A percentile compares a stretch with the other conserved stretches of the same genome.
Conservation (phyloP, 2,329 filamentous ascomycete species). For the Pseudocercospora crystallina region DNA sequence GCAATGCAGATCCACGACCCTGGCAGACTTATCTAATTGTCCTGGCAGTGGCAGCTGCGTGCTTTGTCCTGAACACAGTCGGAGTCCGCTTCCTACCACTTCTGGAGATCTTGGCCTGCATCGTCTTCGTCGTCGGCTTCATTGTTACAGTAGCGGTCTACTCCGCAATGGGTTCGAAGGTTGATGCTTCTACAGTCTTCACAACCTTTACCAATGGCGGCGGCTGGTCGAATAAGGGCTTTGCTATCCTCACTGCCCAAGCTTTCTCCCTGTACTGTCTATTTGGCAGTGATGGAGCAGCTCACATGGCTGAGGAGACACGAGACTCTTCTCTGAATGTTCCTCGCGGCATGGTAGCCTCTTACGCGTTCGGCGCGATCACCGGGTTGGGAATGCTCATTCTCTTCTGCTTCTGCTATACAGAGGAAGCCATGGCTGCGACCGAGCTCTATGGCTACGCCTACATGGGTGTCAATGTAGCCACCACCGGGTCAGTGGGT, state of each 20-base stretch:
- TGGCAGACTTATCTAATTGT: constrained; percentile 1
- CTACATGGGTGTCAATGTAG: constrained; percentile 9
- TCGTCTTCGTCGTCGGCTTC: constrained; percentile 16
- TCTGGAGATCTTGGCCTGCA: constrained; percentile 21
- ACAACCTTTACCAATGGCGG: constrained; percentile 24
- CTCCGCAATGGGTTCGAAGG: constrained; percentile 23
- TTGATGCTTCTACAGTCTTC: constrained; percentile 25
- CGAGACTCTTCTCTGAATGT: constrained; percentile 18
- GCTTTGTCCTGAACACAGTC: constrained; percentile 18
- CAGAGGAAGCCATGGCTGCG: constrained; percentile 1
- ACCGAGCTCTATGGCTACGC: constrained; percentile 6
- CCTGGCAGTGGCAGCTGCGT: background rate
- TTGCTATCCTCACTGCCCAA: constrained; percentile 26
- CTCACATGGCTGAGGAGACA: constrained; percentile 18
- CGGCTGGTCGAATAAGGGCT: constrained; percentile 27
- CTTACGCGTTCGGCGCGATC: constrained; percentile 9
- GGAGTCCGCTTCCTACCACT: constrained; percentile 17
- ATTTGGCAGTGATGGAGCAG: constrained; percentile 13
- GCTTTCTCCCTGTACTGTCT: constrained; percentile 12
- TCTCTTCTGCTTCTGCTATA: constrained; percentile 14
- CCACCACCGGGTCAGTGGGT: background rate
- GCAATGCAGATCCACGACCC: background rate
- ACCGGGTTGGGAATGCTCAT: constrained; percentile 9
- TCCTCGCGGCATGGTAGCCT: constrained; percentile 26
- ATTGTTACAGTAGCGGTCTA: background rate